A percentile compares a stretch with the other conserved stretches of the same genome.
These are phyloP conservation scores for Candida michaelii DNA, from an alignment of 805 yeast genomes.

Conservation along the genomic window DNA sequence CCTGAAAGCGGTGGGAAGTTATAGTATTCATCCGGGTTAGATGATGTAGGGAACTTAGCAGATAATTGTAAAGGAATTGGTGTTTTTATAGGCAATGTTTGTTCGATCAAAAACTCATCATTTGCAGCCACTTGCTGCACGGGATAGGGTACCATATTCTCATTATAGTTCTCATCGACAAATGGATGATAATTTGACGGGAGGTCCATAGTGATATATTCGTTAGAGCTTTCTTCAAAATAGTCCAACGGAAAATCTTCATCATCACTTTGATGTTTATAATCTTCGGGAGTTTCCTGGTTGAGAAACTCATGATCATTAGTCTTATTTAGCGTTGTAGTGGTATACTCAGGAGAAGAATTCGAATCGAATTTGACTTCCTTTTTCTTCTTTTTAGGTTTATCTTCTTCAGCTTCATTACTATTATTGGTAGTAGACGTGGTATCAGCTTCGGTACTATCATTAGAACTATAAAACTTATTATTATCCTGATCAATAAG, in stretches of 20 bases:
- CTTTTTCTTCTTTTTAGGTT: constrained; percentile 1
- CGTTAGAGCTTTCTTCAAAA: constrained; percentile 32
- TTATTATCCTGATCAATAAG: constrained; percentile 36
- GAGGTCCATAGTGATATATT: constrained; percentile 24
- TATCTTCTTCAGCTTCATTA: constrained; percentile 1
- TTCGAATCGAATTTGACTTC: constrained; percentile 5
- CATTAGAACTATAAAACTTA: constrained; percentile 27
- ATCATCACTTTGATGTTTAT: constrained; percentile 49
- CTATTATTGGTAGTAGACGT: constrained; percentile 7
- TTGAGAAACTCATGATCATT: constrained; percentile 18
- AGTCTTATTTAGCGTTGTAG: constrained; percentile 12
- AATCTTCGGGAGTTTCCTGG: constrained; percentile 25
- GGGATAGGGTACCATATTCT: constrained; percentile 16
- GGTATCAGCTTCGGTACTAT: constrained; percentile 8
- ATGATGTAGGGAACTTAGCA: constrained; percentile 10
- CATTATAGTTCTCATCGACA: constrained; percentile 22
- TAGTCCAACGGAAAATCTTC: constrained; percentile 75
- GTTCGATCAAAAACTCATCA: constrained; percentile 52
- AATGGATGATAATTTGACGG: constrained; percentile 1
- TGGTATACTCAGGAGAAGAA: constrained; percentile 13
- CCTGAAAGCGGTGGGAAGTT: constrained; percentile 24
- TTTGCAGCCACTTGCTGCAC: constrained; percentile 33
- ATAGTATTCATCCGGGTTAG: constrained; percentile 9
- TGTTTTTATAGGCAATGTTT: constrained; percentile 46
- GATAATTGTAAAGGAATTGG: constrained; percentile 21